Evolutionary conservation across 768 basidiomycete genomes (phyloP).

Genomic region (Psilocybe cubensis): DNA sequence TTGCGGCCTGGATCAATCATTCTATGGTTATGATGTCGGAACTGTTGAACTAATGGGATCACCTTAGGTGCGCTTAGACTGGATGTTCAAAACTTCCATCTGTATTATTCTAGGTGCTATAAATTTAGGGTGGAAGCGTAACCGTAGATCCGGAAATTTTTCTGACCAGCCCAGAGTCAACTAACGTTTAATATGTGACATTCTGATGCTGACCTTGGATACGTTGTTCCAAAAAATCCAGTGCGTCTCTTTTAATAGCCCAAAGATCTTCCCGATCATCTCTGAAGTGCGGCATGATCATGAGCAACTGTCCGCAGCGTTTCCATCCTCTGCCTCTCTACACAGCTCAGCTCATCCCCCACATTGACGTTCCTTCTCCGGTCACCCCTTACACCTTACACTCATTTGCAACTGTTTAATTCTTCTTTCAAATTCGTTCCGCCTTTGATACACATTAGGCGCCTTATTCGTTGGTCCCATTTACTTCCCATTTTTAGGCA

Average conservation of each 20-base stretch:
- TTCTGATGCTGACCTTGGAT: neutral
- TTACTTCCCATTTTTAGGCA: neutral
- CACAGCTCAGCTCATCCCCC: neutral
- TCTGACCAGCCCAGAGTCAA: neutral
- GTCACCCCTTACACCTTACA: neutral
- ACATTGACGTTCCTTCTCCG: neutral
- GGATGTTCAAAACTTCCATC: neutral
- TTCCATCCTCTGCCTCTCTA: too few species aligned
- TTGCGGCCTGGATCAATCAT: too few species aligned
- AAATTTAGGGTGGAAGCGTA: neutral
- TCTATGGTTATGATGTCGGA: neutral
- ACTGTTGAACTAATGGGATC: too few species aligned
- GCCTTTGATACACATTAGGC: neutral
- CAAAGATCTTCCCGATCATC: too few species aligned
- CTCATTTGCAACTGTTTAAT: neutral
- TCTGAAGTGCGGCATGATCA: neutral
- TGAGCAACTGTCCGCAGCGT: neutral
- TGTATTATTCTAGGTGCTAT: neutral
- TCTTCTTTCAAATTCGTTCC: neutral
- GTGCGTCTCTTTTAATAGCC: neutral
- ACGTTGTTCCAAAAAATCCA: neutral
- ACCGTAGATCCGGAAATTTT: neutral
- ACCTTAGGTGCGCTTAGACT: neutral
- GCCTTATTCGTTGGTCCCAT: neutral
- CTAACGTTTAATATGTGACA: neutral